Conservation (phyloP, 805 yeast species). For the Wickerhamomyces mucosus region DNA sequence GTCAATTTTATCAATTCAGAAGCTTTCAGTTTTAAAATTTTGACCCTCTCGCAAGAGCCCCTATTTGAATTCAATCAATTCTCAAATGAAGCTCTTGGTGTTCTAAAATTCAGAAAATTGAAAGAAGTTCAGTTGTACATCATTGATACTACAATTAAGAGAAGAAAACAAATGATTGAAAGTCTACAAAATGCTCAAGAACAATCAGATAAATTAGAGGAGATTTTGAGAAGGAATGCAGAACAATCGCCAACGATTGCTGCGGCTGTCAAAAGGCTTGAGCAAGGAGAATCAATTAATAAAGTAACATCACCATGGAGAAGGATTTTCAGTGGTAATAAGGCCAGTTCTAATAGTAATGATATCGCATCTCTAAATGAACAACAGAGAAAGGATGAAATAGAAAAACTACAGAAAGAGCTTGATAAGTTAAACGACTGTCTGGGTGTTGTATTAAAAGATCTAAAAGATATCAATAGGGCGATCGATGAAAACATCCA, state of each 20-base stretch:
- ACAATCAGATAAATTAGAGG: conserved; percentile 20
- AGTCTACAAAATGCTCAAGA: conserved; percentile 25
- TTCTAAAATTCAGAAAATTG: conserved; percentile 50
- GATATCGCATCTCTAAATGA: conserved; percentile 22
- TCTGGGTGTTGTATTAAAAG: conserved; percentile 25
- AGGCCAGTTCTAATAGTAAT: conserved; percentile 2
- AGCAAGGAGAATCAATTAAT: conserved; percentile 17
- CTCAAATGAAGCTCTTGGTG: conserved; percentile 26
- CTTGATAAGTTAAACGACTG: conserved; percentile 30
- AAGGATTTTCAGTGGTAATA: conserved; percentile 15
- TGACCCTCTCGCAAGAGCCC: conserved; percentile 29
- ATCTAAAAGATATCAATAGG: conserved; percentile 26
- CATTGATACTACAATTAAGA: conserved; percentile 29
- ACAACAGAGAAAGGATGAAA: conserved; percentile 27
- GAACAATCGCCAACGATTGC: conserved; percentile 27
- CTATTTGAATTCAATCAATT: conserved; percentile 25
- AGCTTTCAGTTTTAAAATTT: conserved; percentile 26
- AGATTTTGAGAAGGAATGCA: conserved; percentile 26
- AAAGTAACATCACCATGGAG: conserved; percentile 16
- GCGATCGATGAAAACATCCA: conserved; percentile 24
- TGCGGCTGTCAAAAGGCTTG: conserved; percentile 21
- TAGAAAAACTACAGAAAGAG: conserved; percentile 26
- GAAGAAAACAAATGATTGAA: conserved; percentile 23
- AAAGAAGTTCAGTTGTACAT: conserved; percentile 43
- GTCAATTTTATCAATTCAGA: conserved; percentile 47